Percentiles rank a stretch among this genome's conserved stretches.
Evolutionary conservation across 2,329 filamentous ascomycete genomes (phyloP).

Genomic region (Sordariomycetes sp.): DNA sequence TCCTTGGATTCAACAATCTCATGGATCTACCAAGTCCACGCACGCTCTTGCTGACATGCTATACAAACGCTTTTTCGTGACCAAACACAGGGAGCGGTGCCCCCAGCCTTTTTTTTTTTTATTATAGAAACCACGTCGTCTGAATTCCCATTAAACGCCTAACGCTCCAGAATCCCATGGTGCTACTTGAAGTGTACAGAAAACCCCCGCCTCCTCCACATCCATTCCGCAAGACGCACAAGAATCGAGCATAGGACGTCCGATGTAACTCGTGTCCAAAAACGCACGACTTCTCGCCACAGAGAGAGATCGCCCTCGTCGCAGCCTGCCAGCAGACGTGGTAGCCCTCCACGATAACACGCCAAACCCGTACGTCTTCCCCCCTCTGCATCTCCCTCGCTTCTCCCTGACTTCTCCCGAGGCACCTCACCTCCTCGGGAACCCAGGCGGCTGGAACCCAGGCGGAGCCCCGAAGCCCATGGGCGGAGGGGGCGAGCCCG

Average conservation of each 20-base stretch:
- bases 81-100: neutral
- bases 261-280: neutral
- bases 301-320: too few relatives aligned
- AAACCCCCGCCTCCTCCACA: neutral
- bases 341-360: too few relatives aligned
- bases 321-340: too few relatives aligned
- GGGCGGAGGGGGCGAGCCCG: constrained; percentile 20
- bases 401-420: neutral
- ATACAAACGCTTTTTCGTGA: neutral
- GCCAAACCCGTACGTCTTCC: too few relatives aligned
- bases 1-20: neutral
- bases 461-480: constrained; percentile 31
- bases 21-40: neutral
- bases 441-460: constrained; percentile 19
- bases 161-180: neutral
- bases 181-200: neutral
- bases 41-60: too few relatives aligned
- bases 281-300: neutral
- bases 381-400: neutral
- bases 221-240: neutral
- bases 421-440: constrained; percentile 15
- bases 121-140: neutral
- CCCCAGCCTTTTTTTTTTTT: too few relatives aligned
- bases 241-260: neutral
- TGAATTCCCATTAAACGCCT: neutral